These are phyloP conservation scores for Talaromyces piceae DNA, from an alignment of 2,329 filamentous ascomycete species.

Conservation along the genomic window DNA sequence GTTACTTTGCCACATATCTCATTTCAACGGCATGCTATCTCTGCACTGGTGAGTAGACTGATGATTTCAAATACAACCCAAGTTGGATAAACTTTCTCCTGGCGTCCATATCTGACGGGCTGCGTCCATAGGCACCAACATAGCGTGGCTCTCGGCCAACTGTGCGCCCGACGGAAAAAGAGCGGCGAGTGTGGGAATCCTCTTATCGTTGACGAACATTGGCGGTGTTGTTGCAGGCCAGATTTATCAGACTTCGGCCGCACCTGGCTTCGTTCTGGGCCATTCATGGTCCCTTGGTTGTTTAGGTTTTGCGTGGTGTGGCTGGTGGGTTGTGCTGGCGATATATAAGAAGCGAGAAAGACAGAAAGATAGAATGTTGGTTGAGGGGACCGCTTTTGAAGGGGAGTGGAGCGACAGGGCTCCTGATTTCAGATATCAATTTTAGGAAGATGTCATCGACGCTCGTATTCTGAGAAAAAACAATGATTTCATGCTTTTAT, in stretches of 20 bases:
- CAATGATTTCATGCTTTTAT: neutral
- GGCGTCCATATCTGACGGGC: neutral
- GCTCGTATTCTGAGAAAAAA: neutral
- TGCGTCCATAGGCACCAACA: slow-evolving; percentile 31
- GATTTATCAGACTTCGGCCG: slow-evolving; percentile 2
- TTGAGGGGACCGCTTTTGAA: neutral
- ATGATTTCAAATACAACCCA: no score
- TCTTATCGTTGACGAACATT: slow-evolving; percentile 63
- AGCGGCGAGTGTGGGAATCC: slow-evolving; percentile 63
- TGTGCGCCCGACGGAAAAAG: slow-evolving; percentile 68
- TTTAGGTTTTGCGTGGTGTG: slow-evolving; percentile 2
- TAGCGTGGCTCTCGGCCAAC: slow-evolving; percentile 58
- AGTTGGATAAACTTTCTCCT: no score
- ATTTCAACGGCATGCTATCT: slow-evolving; percentile 66
- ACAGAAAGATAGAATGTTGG: neutral
- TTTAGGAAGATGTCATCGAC: slow-evolving; percentile 1
- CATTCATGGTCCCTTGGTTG: slow-evolving; percentile 3
- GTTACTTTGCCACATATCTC: slow-evolving; percentile 72
- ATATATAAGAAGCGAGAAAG: slow-evolving; percentile 1
- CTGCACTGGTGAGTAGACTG: slow-evolving; percentile 34
- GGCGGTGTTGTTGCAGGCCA: slow-evolving; percentile 54
- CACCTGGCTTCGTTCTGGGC: slow-evolving; percentile 2
- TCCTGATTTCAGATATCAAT: slow-evolving; percentile 3
- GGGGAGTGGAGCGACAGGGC: slow-evolving; percentile 3
- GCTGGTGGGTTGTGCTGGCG: slow-evolving; percentile 1